Evolutionary conservation across 2,329 filamentous ascomycete species (phyloP).

Genomic region (Pseudofabraea citricarpa): DNA sequence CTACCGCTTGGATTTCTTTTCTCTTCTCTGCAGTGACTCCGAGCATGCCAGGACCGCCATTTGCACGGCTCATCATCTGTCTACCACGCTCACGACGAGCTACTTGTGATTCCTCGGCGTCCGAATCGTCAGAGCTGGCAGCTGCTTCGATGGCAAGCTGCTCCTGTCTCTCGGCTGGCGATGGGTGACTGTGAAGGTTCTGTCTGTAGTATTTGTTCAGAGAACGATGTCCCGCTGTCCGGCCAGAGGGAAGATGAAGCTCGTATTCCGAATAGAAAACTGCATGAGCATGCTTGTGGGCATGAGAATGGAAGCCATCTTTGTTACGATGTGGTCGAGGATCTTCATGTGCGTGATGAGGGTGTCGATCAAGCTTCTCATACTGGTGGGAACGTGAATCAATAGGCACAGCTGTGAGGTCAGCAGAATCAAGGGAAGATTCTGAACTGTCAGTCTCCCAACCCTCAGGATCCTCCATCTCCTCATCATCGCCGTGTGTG

Average conservation of each 20-base stretch:
- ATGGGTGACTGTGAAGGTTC: conserved; percentile 82
- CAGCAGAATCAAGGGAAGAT: conserved; percentile 84
- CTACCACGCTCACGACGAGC: conserved; percentile 39
- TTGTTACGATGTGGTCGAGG: conserved; percentile 67
- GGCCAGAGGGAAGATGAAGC: conserved; percentile 85
- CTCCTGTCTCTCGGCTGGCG: conserved; percentile 68
- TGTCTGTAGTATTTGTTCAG: conserved; percentile 86
- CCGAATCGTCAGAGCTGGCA: conserved; percentile 41
- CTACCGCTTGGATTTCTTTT: conserved; percentile 58
- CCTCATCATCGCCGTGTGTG: conserved; percentile 49
- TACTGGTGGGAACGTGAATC: conserved; percentile 68
- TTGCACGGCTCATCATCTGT: conserved; percentile 60
- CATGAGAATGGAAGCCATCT: conserved; percentile 78
- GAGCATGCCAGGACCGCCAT: conserved; percentile 71
- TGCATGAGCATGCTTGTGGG: conserved; percentile 66
- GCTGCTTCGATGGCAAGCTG: conserved; percentile 57
- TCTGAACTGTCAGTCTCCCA: conserved; percentile 94
- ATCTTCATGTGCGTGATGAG: conserved; percentile 70
- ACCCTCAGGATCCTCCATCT: conserved; percentile 62
- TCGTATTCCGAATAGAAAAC: conserved; percentile 92
- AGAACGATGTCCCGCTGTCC: conserved; percentile 84
- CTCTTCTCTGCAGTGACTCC: conserved; percentile 75
- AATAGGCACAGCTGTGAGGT: conserved; percentile 74
- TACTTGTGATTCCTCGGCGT: conserved; percentile 31
- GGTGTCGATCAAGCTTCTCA: conserved; percentile 66